Evolutionary conservation across 176 grass and related monocot genomes (phyloP).

Genomic region (Metroxylon sagu): DNA sequence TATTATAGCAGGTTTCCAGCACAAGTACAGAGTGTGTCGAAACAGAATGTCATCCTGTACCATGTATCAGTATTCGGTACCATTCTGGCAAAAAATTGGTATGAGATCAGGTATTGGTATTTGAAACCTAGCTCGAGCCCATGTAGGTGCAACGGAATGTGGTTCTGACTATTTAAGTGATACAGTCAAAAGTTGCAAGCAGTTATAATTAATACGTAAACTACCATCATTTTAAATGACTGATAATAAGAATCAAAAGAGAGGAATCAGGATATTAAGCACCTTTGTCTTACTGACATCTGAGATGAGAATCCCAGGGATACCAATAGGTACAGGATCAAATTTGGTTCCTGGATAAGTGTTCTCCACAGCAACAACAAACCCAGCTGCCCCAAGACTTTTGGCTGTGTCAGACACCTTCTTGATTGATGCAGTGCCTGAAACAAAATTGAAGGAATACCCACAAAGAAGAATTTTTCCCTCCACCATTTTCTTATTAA

Average conservation of each 20-base stretch:
- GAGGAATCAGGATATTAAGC: constrained; percentile 1
- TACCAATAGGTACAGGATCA: constrained; percentile 86
- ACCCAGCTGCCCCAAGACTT: constrained; percentile 77
- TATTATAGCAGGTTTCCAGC: too few species aligned
- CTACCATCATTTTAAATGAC: neutral
- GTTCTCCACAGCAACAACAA: constrained; percentile 85
- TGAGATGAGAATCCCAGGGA: constrained; percentile 88
- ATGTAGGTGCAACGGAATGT: too few species aligned
- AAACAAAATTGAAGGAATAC: constrained; percentile 96
- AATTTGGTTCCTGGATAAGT: constrained; percentile 95
- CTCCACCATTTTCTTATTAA: constrained; percentile 78
- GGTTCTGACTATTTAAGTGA: too few species aligned
- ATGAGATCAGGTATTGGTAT: too few species aligned
- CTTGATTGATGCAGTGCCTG: constrained; percentile 92
- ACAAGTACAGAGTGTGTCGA: too few species aligned
- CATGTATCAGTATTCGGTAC: too few species aligned
- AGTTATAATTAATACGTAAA: too few species aligned
- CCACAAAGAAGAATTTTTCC: constrained; percentile 92
- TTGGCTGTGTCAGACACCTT: constrained; percentile 83
- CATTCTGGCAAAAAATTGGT: too few species aligned
- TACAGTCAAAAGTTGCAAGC: too few species aligned
- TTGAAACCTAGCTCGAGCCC: too few species aligned
- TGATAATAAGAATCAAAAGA: neutral
- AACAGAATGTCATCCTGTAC: too few species aligned
- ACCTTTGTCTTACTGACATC: constrained; percentile 84